A percentile compares a stretch with the other conserved stretches of the same genome.
phyloP scores from a whole-genome alignment of 768 basidiomycete species.

The Scleroderma citrinum region DNA sequence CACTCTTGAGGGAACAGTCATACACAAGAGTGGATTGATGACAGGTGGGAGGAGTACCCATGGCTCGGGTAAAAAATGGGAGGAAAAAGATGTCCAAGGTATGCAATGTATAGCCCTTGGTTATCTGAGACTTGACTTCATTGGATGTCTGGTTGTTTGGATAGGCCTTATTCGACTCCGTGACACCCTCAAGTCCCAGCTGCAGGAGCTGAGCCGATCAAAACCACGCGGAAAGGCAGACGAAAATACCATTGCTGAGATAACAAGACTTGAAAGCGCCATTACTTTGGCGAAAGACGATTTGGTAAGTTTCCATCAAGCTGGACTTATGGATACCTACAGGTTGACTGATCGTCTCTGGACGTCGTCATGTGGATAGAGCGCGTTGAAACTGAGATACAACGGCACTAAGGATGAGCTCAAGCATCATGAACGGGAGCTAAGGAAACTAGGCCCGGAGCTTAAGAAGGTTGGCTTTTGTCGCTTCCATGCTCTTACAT shows the following conservation, averaged over 20 bases:
- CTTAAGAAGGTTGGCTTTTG: constrained; percentile 55
- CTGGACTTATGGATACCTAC: neutral
- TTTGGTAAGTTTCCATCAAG: constrained; percentile 44
- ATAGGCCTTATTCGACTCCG: constrained; percentile 52
- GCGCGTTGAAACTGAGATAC: constrained; percentile 67
- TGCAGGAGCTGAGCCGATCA: constrained; percentile 78
- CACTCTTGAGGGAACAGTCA: constrained; percentile 92
- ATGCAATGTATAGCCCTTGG: constrained; percentile 4
- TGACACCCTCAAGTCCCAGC: constrained; percentile 64
- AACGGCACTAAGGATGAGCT: constrained; percentile 80
- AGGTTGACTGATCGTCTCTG: neutral
- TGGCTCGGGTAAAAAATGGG: constrained; percentile 80
- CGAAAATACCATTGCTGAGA: constrained; percentile 69
- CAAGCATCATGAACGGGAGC: constrained; percentile 69
- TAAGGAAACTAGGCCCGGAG: constrained; percentile 62
- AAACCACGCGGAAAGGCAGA: constrained; percentile 83
- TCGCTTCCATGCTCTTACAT: neutral
- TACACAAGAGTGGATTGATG: constrained; percentile 95
- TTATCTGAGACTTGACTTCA: constrained; percentile 22
- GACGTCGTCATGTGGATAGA: constrained; percentile 36
- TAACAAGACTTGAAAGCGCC: constrained; percentile 75
- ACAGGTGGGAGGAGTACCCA: constrained; percentile 88
- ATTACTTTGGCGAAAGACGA: constrained; percentile 76
- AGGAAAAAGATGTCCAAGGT: constrained; percentile 92
- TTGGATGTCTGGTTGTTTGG: neutral